These are phyloP conservation scores for Thuidium tamariscinum DNA, from an alignment of 225 moss, liverwort and hornwort genomes.

Conservation along the genomic window DNA sequence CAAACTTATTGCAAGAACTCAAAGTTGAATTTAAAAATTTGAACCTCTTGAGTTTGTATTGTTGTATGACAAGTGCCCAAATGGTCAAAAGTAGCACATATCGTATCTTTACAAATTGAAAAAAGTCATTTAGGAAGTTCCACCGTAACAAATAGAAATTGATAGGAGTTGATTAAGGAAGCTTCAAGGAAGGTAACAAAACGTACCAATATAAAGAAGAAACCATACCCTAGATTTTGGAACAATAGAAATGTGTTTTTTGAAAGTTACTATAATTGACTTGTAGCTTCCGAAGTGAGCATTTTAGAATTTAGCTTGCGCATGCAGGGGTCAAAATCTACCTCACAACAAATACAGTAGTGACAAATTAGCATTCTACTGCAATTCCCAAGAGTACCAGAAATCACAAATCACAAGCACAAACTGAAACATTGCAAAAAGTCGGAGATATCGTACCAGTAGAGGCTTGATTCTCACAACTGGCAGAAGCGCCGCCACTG, in stretches of 20 bases:
- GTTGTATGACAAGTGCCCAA: not conserved
- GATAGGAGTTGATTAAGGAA: no score
- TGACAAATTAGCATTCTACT: not conserved
- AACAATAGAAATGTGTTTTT: not conserved
- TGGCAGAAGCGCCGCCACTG: slow-evolving; percentile 48
- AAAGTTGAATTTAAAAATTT: not conserved
- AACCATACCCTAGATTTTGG: not conserved
- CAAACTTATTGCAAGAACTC: not conserved
- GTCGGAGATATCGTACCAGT: slow-evolving; percentile 11
- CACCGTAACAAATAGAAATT: no score
- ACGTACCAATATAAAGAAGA: not conserved
- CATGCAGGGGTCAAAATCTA: not conserved
- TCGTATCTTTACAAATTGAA: not conserved
- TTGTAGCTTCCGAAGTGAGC: not conserved
- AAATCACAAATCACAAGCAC: not conserved
- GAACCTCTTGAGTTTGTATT: not conserved
- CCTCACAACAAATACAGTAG: not conserved
- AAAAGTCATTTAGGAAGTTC: not conserved
- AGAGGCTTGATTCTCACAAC: slow-evolving; percentile 47
- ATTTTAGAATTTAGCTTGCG: not conserved
- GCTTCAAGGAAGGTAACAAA: not conserved
- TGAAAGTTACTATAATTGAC: not conserved
- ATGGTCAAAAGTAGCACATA: not conserved
- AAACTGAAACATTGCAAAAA: not conserved
- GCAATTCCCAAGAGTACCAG: not conserved